Conservation (phyloP, 345 rosid genomes). For the Eucalyptus regnans region DNA sequence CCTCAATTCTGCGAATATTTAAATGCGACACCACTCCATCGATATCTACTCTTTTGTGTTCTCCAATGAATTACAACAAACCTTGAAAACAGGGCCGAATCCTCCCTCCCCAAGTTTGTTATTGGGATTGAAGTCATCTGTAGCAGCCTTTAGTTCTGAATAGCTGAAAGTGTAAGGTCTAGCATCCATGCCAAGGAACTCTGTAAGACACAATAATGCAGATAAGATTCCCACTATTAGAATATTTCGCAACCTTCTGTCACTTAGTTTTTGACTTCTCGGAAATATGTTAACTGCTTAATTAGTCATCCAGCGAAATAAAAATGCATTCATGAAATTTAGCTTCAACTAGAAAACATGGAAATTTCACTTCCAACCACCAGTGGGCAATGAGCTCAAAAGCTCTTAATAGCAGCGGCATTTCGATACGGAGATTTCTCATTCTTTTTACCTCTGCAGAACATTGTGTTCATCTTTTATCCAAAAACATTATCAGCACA, state of each 20-base stretch:
- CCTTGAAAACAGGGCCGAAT: conserved; percentile 57
- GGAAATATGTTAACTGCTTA: background rate
- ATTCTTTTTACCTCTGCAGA: background rate
- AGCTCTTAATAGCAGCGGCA: accelerated
- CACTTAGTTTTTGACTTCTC: background rate
- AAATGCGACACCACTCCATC: background rate
- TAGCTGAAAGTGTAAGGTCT: conserved; percentile 50
- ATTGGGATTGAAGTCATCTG: conserved; percentile 43
- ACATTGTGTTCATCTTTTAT: background rate
- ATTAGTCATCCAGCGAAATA: background rate
- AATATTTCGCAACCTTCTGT: background rate
- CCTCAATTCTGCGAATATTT: accelerated
- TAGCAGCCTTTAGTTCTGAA: conserved; percentile 48
- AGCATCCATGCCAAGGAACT: conserved; percentile 33
- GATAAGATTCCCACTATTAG: background rate
- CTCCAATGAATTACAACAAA: background rate
- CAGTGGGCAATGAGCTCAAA: background rate
- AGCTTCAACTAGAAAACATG: background rate
- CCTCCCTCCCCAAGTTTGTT: conserved; percentile 87
- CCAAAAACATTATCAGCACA: accelerated
- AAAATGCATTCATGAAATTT: background rate
- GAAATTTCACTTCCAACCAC: background rate
- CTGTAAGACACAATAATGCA: conserved; percentile 1
- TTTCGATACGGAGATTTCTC: accelerated
- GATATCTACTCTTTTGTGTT: background rate